Evolutionary conservation across 371 early-diverging fungal species (phyloP).

Genomic region (Synchytrium microbalum): DNA sequence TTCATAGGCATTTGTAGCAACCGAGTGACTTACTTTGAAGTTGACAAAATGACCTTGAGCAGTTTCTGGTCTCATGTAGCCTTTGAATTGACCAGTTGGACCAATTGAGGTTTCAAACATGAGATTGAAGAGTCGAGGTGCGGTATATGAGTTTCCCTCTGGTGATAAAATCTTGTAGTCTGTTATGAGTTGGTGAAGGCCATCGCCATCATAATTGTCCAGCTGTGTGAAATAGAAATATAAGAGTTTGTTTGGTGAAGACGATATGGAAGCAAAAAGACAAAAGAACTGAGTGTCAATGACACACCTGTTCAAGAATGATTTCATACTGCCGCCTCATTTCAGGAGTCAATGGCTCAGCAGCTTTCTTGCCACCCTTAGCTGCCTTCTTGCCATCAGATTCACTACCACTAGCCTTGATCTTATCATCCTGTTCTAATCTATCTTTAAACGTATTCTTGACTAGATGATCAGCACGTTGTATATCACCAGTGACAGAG

Average conservation of each 20-base stretch:
- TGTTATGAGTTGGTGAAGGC: slow-evolving; percentile 80
- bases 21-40: no score
- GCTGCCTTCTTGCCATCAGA: slow-evolving; percentile 57
- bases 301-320: slow-evolving; percentile 74
- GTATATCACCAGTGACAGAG: slow-evolving; percentile 87
- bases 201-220: slow-evolving; percentile 86
- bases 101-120: slow-evolving; percentile 99
- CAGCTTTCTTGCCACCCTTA: slow-evolving; percentile 59
- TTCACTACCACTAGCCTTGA: slow-evolving; percentile 14
- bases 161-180: slow-evolving; percentile 86
- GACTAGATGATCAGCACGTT: slow-evolving; percentile 98
- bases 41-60: slow-evolving; percentile 99
- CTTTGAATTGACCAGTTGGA: slow-evolving; percentile 91
- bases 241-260: slow-evolving; percentile 1
- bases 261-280: not conserved
- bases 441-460: slow-evolving; percentile 87
- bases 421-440: slow-evolving; percentile 60
- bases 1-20: no score
- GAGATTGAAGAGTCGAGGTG: slow-evolving; percentile 95
- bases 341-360: slow-evolving; percentile 58
- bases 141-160: slow-evolving; percentile 84
- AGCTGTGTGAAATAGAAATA: slow-evolving; percentile 43
- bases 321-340: slow-evolving; percentile 65
- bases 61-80: slow-evolving; percentile 98
- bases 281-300: slow-evolving; percentile 3